Conservation (phyloP, 495 filamentous ascomycete genomes). For the Thermothielavioides terrestris region DNA sequence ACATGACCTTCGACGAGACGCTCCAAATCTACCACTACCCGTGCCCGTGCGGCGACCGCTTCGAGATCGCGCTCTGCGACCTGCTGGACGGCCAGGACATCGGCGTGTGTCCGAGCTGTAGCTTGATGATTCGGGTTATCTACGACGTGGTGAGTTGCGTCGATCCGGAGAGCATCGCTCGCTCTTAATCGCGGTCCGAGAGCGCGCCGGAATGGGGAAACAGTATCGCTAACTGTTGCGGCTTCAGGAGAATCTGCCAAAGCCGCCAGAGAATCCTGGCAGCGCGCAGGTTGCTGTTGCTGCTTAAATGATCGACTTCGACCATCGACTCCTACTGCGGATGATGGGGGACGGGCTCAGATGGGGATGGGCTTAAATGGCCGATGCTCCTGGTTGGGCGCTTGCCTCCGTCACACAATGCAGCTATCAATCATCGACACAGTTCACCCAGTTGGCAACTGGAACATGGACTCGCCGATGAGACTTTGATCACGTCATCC, state of each 20-base stretch:
- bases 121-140: slow-evolving; percentile 89
- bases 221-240: neutral
- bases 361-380: no score
- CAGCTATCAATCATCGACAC: no score
- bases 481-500: no score
- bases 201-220: neutral
- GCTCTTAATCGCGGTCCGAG: neutral
- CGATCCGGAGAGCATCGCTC: no score
- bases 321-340: no score
- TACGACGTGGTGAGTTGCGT: slow-evolving; percentile 72
- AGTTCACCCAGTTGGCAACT: no score
- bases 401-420: no score
- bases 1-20: slow-evolving; percentile 84
- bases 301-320: slow-evolving; percentile 3
- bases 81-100: slow-evolving; percentile 84
- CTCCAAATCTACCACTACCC: slow-evolving; percentile 89
- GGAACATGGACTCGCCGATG: no score
- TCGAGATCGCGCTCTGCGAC: slow-evolving; percentile 83
- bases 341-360: no score
- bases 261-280: slow-evolving; percentile 7
- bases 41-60: slow-evolving; percentile 94
- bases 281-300: slow-evolving; percentile 14
- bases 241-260: slow-evolving; percentile 31
- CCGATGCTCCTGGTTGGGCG: no score
- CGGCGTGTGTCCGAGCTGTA: slow-evolving; percentile 92